Evolutionary conservation across 139 green algal genomes (phyloP).

Genomic region (Gonium pectorale): DNA sequence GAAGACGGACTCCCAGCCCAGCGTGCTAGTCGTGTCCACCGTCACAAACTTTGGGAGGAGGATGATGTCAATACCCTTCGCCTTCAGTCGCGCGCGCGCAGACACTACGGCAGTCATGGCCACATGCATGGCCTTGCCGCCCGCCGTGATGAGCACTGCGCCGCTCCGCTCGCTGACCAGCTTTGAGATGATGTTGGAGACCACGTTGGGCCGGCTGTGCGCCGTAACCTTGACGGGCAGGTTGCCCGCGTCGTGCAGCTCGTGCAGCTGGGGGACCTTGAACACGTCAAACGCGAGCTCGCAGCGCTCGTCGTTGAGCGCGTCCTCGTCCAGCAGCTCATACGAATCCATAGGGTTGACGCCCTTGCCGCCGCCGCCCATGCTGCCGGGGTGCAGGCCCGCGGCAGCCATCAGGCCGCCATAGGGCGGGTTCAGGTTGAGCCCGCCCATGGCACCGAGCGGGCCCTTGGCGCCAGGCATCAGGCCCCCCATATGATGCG

Average conservation of each 20-base stretch:
- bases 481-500: background rate
- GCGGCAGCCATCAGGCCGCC: background rate
- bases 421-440: background rate
- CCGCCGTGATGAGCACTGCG: slow-evolving; percentile 60
- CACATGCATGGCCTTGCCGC: slow-evolving; percentile 61
- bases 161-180: slow-evolving; percentile 53
- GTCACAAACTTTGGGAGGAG: slow-evolving; percentile 60
- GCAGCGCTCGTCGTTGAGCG: slow-evolving; percentile 44
- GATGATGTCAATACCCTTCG: slow-evolving; percentile 50
- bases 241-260: slow-evolving; percentile 43
- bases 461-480: slow-evolving; percentile 7
- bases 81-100: slow-evolving; percentile 50
- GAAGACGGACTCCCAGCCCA: slow-evolving; percentile 65
- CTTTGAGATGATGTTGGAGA: slow-evolving; percentile 64
- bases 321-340: slow-evolving; percentile 44
- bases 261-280: slow-evolving; percentile 52
- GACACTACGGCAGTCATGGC: slow-evolving; percentile 58
- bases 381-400: background rate
- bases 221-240: slow-evolving; percentile 62
- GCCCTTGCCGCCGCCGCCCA: background rate
- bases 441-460: background rate
- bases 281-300: slow-evolving; percentile 65
- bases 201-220: slow-evolving; percentile 57
- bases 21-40: slow-evolving; percentile 58
- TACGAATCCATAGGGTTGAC: slow-evolving; percentile 11